These are phyloP conservation scores for Schizophyllum amplum DNA, from an alignment of 1,284 basidiomycete species.

Conservation along the genomic window DNA sequence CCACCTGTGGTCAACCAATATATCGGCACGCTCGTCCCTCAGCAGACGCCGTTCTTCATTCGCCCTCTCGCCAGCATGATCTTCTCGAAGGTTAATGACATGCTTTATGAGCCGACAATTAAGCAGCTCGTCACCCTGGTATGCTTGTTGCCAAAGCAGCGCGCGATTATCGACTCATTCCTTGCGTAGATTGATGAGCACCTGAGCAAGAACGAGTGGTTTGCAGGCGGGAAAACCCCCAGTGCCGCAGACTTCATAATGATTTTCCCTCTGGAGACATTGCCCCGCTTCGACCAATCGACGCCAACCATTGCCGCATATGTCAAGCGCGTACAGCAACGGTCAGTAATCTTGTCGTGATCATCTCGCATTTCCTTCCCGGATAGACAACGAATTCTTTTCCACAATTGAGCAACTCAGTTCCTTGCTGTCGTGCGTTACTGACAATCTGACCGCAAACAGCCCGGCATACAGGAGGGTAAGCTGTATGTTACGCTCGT, in stretches of 20 bases:
- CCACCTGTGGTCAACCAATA: conserved; percentile 27
- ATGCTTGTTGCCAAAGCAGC: conserved; percentile 5
- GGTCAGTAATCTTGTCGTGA: not conserved
- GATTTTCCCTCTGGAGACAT: conserved; percentile 27
- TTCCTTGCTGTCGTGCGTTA: too few relatives aligned
- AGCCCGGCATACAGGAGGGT: not conserved
- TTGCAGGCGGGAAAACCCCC: conserved; percentile 28
- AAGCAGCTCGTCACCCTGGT: conserved; percentile 24
- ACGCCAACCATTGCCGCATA: not conserved
- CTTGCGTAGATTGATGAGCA: conserved; percentile 26
- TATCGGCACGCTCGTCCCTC: conserved; percentile 25
- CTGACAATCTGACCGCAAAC: too few relatives aligned
- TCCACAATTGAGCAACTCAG: not conserved
- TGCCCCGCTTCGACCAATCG: not conserved
- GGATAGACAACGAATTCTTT: too few relatives aligned
- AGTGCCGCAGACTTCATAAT: conserved; percentile 36
- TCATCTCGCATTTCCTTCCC: not conserved
- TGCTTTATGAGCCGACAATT: conserved; percentile 24
- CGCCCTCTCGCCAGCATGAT: conserved; percentile 25
- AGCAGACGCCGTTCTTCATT: conserved; percentile 26
- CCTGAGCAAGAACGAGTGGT: conserved; percentile 26
- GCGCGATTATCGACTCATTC: not conserved
- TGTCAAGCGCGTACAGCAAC: not conserved
- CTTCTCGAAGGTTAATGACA: conserved; percentile 20
- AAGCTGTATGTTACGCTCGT: not conserved